These are phyloP conservation scores for Dactylellina parvicollis DNA, from an alignment of 2,329 filamentous ascomycete genomes.

Conservation along the genomic window DNA sequence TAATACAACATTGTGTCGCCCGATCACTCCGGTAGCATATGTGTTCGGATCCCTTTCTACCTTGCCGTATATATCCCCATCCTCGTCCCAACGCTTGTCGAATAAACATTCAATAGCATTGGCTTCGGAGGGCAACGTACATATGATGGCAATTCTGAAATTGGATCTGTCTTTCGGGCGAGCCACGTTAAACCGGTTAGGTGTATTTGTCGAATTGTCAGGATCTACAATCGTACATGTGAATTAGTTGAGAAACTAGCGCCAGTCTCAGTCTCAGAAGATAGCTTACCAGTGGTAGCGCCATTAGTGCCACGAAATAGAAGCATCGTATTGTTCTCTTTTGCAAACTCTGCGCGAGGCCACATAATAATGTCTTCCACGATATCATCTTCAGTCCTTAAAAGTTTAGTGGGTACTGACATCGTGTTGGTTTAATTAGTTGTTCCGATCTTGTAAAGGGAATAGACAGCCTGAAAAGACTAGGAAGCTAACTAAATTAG, in stretches of 20 bases:
- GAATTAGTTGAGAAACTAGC: no score
- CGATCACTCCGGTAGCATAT: slow-evolving; percentile 60
- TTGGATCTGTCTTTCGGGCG: slow-evolving; percentile 18
- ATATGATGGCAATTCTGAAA: slow-evolving; percentile 61
- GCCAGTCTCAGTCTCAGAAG: no score
- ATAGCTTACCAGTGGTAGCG: no score
- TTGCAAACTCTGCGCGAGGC: no score
- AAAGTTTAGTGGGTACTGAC: no score
- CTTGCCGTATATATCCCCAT: background rate
- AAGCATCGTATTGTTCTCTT: no score
- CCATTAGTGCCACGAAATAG: no score
- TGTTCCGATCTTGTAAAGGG: background rate
- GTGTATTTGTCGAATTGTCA: background rate
- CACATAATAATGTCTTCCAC: no score
- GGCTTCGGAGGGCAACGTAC: slow-evolving; percentile 59
- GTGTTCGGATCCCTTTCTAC: slow-evolving; percentile 55
- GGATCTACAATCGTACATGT: no score
- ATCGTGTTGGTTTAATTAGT: background rate
- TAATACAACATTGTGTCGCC: slow-evolving; percentile 61
- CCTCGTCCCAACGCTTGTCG: slow-evolving; percentile 58
- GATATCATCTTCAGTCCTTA: no score
- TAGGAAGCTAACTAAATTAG: no score
- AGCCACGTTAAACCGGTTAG: background rate
- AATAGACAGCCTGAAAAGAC: background rate
- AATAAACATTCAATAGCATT: slow-evolving; percentile 58